Evolutionary conservation across 768 basidiomycete genomes (phyloP).

Genomic region (Kwoniella newhampshirensis): DNA sequence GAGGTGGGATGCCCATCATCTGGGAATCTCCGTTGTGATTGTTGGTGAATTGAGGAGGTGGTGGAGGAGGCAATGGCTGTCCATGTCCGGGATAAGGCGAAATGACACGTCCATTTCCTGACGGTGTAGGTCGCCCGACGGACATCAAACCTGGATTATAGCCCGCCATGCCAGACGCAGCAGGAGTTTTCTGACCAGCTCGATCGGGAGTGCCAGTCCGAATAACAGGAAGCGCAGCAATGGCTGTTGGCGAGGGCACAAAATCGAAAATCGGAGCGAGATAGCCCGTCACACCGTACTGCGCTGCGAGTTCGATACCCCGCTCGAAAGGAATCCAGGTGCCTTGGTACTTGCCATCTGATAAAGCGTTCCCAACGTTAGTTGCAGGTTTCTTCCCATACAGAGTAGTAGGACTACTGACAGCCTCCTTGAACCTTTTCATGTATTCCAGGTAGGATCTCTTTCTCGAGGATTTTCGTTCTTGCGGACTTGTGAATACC

Average conservation of each 20-base stretch:
- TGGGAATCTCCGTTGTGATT: slow-evolving; percentile 21
- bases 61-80: slow-evolving; percentile 25
- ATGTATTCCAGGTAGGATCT: slow-evolving; percentile 89
- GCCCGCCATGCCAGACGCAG: slow-evolving; percentile 15
- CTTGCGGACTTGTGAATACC: slow-evolving; percentile 95
- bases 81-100: slow-evolving; percentile 30
- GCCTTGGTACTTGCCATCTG: slow-evolving; percentile 93
- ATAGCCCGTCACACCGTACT: slow-evolving; percentile 85
- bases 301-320: slow-evolving; percentile 85
- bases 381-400: background rate
- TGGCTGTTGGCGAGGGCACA: slow-evolving; percentile 70
- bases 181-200: slow-evolving; percentile 50
- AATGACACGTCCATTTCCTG: slow-evolving; percentile 43
- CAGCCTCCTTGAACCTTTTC: slow-evolving; percentile 98
- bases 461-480: slow-evolving; percentile 90
- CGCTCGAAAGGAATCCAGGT: slow-evolving; percentile 98
- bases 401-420: slow-evolving; percentile 23
- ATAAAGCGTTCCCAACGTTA: background rate
- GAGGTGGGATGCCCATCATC: slow-evolving; percentile 35
- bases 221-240: slow-evolving; percentile 67
- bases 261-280: slow-evolving; percentile 91
- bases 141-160: slow-evolving; percentile 25
- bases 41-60: slow-evolving; percentile 39
- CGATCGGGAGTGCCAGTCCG: slow-evolving; percentile 58
- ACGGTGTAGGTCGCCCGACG: slow-evolving; percentile 2